These are phyloP conservation scores for Purpureocillium lavendulum DNA, from an alignment of 2,329 filamentous ascomycete species.

Conservation along the genomic window DNA sequence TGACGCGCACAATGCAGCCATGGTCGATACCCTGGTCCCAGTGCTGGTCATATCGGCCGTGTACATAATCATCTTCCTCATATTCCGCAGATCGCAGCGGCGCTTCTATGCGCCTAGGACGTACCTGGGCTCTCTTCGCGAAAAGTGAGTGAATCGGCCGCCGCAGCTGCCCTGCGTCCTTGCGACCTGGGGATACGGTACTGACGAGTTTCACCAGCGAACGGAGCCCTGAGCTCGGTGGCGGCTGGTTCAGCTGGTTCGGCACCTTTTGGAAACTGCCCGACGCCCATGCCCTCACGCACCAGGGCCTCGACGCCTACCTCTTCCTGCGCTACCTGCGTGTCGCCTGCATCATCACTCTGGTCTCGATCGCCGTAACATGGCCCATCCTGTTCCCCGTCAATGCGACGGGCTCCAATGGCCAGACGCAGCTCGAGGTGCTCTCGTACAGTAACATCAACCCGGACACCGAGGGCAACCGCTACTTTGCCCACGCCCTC, in stretches of 20 bases:
- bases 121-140: conserved; percentile 37
- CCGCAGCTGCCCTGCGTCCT: background rate
- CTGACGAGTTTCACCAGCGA: conserved; percentile 27
- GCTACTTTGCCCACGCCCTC: conserved; percentile 73
- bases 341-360: conserved; percentile 65
- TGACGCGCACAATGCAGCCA: conserved; percentile 16
- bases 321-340: conserved; percentile 82
- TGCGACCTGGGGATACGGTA: no score
- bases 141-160: conserved; percentile 44
- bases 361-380: conserved; percentile 72
- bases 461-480: conserved; percentile 48
- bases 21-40: conserved; percentile 45
- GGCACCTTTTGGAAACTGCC: conserved; percentile 51
- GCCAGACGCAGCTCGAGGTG: conserved; percentile 52
- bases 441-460: conserved; percentile 30
- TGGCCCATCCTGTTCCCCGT: conserved; percentile 81
- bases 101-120: conserved; percentile 50
- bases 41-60: conserved; percentile 38
- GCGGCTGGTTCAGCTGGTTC: conserved; percentile 56
- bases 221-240: conserved; percentile 45
- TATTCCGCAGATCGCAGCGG: conserved; percentile 36
- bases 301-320: conserved; percentile 83
- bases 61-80: conserved; percentile 43
- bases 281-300: conserved; percentile 75
- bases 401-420: conserved; percentile 71